Evolutionary conservation across 2,329 filamentous ascomycete genomes (phyloP).

Genomic region (Iodosphaeria phyllophila): DNA sequence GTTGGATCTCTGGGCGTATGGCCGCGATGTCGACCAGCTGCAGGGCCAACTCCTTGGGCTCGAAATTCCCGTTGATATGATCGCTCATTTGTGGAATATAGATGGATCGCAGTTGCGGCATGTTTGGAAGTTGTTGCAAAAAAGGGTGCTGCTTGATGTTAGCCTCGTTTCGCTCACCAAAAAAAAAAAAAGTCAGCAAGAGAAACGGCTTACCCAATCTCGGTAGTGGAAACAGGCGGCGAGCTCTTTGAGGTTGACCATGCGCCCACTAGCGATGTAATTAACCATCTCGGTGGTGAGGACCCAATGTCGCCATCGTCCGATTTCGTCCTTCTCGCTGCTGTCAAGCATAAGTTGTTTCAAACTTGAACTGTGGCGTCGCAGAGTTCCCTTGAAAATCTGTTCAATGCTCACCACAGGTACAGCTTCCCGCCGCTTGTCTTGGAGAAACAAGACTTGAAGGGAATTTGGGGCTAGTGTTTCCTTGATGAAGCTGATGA

Average conservation of each 20-base stretch:
- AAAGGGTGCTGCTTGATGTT: conserved; percentile 46
- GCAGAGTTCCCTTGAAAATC: conserved; percentile 52
- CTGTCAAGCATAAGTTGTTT: conserved; percentile 60
- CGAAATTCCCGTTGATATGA: conserved; percentile 31
- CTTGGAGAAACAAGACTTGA: conserved; percentile 64
- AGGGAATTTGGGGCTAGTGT: conserved; percentile 61
- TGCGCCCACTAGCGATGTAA: conserved; percentile 60
- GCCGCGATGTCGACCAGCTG: conserved; percentile 66
- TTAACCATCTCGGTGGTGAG: conserved; percentile 48
- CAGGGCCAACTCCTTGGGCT: conserved; percentile 52
- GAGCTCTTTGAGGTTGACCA: conserved; percentile 53
- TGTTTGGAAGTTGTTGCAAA: conserved; percentile 52
- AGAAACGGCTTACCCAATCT: conserved; percentile 47
- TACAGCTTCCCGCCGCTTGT: conserved; percentile 29
- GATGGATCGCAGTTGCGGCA: conserved; percentile 51
- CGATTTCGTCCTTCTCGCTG: conserved; percentile 30
- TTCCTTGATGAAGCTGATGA: conserved; percentile 61
- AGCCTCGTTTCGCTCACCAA: no score
- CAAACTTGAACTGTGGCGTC: conserved; percentile 51
- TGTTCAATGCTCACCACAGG: conserved; percentile 44
- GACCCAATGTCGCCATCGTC: conserved; percentile 51
- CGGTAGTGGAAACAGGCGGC: conserved; percentile 55
- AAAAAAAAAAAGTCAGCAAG: conserved; percentile 1
- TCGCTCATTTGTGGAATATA: conserved; percentile 52
- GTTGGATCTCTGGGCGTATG: conserved; percentile 53